phyloP scores from a whole-genome alignment of 345 rosid genomes.

The Acer saccharum region DNA sequence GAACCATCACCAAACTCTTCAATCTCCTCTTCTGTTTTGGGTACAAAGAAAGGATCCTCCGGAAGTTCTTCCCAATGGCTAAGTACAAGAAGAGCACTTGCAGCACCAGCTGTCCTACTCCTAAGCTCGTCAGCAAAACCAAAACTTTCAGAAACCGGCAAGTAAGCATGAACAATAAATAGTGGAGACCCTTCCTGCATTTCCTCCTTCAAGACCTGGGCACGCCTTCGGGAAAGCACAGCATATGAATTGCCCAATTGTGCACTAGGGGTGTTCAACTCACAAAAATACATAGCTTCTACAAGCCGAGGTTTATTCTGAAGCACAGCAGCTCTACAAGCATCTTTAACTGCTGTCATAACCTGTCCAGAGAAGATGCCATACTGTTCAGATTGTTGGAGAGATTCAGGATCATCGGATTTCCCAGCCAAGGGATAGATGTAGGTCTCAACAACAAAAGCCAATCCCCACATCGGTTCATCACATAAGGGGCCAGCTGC shows the following conservation, averaged over 20 bases:
- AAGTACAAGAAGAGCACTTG: slow-evolving; percentile 82
- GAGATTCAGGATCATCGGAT: slow-evolving; percentile 36
- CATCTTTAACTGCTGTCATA: slow-evolving; percentile 84
- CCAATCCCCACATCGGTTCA: slow-evolving; percentile 93
- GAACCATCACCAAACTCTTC: slow-evolving; percentile 94
- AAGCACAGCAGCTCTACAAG: slow-evolving; percentile 77
- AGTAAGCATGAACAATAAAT: slow-evolving; percentile 77
- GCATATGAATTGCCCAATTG: slow-evolving; percentile 79
- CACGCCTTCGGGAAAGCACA: slow-evolving; percentile 78
- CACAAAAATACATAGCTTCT: slow-evolving; percentile 95
- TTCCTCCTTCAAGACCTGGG: slow-evolving; percentile 83
- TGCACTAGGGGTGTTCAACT: slow-evolving; percentile 74
- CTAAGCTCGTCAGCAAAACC: slow-evolving; percentile 90
- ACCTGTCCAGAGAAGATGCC: slow-evolving; percentile 81
- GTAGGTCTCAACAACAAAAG: slow-evolving; percentile 65
- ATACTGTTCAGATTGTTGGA: slow-evolving; percentile 61
- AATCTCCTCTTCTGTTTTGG: slow-evolving; percentile 82
- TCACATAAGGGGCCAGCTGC: slow-evolving; percentile 89
- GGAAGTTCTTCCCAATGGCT: slow-evolving; percentile 90
- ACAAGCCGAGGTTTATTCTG: slow-evolving; percentile 75
- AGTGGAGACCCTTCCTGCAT: slow-evolving; percentile 89
- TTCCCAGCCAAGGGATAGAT: slow-evolving; percentile 44
- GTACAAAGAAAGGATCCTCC: slow-evolving; percentile 90
- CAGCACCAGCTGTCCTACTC: slow-evolving; percentile 85
- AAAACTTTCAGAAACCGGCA: slow-evolving; percentile 85